Conservation (phyloP, 257 asterid genomes). For the Solanum sitiens region DNA sequence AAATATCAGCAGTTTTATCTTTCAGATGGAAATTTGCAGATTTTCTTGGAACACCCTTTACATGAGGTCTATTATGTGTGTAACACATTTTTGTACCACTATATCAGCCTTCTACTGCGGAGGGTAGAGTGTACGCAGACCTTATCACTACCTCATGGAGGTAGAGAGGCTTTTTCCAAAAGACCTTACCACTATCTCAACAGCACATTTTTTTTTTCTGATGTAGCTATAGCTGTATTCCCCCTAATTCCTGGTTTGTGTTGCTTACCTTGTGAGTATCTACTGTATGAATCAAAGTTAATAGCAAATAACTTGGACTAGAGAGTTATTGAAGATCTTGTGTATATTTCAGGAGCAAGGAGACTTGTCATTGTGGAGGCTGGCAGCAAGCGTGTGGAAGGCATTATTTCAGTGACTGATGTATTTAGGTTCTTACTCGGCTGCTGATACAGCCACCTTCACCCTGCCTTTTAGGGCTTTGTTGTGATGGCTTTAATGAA, state of each 20-base stretch:
- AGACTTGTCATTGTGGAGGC: conserved; percentile 70
- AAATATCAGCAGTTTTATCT: not conserved
- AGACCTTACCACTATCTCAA: not conserved
- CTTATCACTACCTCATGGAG: not conserved
- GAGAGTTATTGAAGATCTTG: not conserved
- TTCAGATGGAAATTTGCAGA: not conserved
- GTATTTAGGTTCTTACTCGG: conserved; percentile 57
- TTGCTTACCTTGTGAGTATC: not conserved
- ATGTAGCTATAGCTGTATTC: not conserved
- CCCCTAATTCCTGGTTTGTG: not conserved
- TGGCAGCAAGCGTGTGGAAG: conserved; percentile 73
- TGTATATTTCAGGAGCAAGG: conserved; percentile 42
- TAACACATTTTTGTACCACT: not conserved
- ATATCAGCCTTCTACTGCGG: not conserved
- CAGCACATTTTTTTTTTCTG: not conserved
- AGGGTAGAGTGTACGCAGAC: not conserved
- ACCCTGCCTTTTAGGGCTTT: conserved; percentile 4
- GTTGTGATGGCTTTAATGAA: conserved; percentile 4
- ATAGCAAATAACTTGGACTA: not conserved
- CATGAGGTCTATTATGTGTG: not conserved
- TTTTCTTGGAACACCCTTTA: not conserved
- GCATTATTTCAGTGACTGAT: conserved; percentile 53
- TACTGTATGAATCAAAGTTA: not conserved
- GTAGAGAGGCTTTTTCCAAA: not conserved
- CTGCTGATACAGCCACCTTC: conserved; percentile 15